These are phyloP conservation scores for Paraphoma chrysanthemicola DNA, from an alignment of 2,329 filamentous ascomycete genomes.

Conservation along the genomic window DNA sequence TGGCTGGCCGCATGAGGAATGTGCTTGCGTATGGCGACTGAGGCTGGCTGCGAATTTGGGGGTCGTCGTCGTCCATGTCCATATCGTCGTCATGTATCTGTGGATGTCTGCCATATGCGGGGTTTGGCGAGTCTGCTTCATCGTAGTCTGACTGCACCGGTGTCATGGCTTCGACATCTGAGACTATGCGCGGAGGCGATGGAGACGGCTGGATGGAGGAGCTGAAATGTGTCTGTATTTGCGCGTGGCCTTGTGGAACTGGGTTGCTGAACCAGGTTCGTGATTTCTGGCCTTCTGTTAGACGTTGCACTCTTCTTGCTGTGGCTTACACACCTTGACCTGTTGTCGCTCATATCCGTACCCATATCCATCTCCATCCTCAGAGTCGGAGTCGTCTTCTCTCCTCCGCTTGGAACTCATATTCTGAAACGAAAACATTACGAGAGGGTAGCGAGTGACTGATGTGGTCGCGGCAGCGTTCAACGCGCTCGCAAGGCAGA, in stretches of 20 bases:
- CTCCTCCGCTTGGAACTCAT: slow-evolving; percentile 40
- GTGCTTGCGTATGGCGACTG: slow-evolving; percentile 41
- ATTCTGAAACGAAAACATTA: slow-evolving; percentile 42
- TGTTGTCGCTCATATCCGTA: slow-evolving; percentile 20
- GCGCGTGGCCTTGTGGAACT: slow-evolving; percentile 22
- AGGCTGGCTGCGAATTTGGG: slow-evolving; percentile 43
- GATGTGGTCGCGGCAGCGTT: slow-evolving; percentile 22
- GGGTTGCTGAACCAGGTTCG: slow-evolving; percentile 30
- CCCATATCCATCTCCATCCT: slow-evolving; percentile 22
- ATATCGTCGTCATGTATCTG: slow-evolving; percentile 42
- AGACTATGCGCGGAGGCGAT: slow-evolving; percentile 34
- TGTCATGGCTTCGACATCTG: slow-evolving; percentile 38
- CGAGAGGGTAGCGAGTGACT: slow-evolving; percentile 10
- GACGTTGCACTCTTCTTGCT: background rate
- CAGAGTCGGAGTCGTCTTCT: slow-evolving; percentile 43
- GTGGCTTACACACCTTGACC: slow-evolving; percentile 30
- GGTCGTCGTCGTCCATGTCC: slow-evolving; percentile 47
- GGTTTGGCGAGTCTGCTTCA: slow-evolving; percentile 35
- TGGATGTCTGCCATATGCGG: slow-evolving; percentile 23
- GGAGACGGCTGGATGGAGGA: slow-evolving; percentile 34
- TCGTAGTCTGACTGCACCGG: slow-evolving; percentile 38
- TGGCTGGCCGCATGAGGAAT: slow-evolving; percentile 42
- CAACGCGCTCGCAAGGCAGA: slow-evolving; percentile 25
- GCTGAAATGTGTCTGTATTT: slow-evolving; percentile 22
- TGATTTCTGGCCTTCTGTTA: slow-evolving; percentile 35